Base-by-base conservation (phyloP, 768 basidiomycete genomes). In the Lyophyllum atratum region DNA sequence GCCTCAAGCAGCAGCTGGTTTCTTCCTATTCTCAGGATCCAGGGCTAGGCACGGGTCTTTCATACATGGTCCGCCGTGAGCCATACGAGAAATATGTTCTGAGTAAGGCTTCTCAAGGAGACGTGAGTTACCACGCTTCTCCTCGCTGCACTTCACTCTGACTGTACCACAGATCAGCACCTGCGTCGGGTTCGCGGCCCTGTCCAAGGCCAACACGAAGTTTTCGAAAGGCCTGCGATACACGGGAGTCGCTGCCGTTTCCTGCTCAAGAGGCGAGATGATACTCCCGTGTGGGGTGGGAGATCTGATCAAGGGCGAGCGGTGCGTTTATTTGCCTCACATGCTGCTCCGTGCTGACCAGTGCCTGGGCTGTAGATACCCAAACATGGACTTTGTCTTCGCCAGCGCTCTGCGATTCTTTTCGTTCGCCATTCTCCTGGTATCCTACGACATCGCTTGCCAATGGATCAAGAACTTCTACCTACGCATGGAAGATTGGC, bases 381-480 rank as follows among this genome's bases (percentile, higher is more conserved):
- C 22, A 3, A 42, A 42, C 24, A 52, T 52, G 51, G 51, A 52
- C 29, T 52, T 26, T 22, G 10, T 42, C 6, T 42, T 52, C 40
- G 10, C 43, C 3, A n/a, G 22, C 5, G 25, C 39, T 11, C 21
- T 25, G 2, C 6, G 42, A 4, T 12, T 29, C 34, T 17, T 24
- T n/a, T 61, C 29, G 12, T 15, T 44, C 12, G 15, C 17, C 1
- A 21, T 31, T 9, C 29, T 66, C 5, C 39, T 67, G n/a, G 19
- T 69, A 6, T 66, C 59, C 12, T 74, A 74, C 48, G 72, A 74
- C 58, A 73, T 75, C 26, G 64, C 55, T 11, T 75, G 74, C 56
- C 70, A 73, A 40, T 75, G 65, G 62, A 54, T 42, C 34, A 34
- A 61, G 17, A 60, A 65, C 9, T 47, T 72, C 42, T 50, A 44